Evolutionary conservation across 768 basidiomycete genomes (phyloP), one percentile per base, ranked within the genome.

Genomic region (Lentinula boryana): DNA sequence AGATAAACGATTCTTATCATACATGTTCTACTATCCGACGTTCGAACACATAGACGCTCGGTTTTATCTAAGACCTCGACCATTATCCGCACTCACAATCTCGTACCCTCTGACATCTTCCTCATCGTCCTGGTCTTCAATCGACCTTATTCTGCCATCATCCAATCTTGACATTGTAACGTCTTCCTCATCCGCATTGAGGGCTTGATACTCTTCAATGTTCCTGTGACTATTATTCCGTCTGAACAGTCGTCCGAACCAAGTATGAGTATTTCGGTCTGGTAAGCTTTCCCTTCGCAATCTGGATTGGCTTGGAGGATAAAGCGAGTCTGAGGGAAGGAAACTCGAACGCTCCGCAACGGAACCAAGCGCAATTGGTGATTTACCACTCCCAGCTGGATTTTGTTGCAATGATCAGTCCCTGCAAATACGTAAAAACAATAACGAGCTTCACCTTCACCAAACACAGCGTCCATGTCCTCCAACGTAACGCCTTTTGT

Each of bases 381-480:
- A 52, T 60, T 51, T 50, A n/a, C 23, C 23, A 16, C 27, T 44
- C 10, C 48, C 23, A n/a, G 16, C 57, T 58, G 27, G 6, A 38
- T 1, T 38, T n/a, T 23, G 32, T 10, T 10, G 18, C 27, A 27
- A 27, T 10, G 38, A 31, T 41, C 9, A 27, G 36, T 41, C 31
- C 31, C 13, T 38, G 15, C 16, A 40, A 12, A 13, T 18, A 16
- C 4, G 16, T 40, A 40, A 15, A 1, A 38, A 58, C 12, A 23
- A 10, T n/a, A n/a, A 53, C 51, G n/a, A 64, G 27, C 71, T 31
- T 18, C 57, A 87, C 88, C 89, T 84, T 95, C 92, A 51, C 92
- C 89, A 72, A 95, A 95, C 16, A 94, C 85, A 31, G 81, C 85
- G 68, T 95, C 93, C 87, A 95, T 92, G 70, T 95, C 92, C 74